phyloP scores from a whole-genome alignment of 345 rosid species.

The Sisymbrium irio region DNA sequence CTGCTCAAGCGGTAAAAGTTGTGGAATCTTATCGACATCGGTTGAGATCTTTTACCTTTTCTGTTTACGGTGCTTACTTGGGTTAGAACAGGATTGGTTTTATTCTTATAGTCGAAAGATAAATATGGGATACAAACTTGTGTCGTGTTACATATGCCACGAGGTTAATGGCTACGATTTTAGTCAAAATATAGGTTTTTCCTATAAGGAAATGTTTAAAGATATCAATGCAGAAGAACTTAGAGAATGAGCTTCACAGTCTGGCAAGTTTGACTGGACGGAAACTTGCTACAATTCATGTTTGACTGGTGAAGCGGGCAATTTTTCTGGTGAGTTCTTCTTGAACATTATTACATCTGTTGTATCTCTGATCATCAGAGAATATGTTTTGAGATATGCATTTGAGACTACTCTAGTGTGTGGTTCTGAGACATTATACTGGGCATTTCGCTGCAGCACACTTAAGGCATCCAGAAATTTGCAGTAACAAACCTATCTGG shows the following conservation, averaged over 20 bases:
- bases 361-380: constrained; percentile 7
- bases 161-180: neutral
- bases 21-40: neutral
- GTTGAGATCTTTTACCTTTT: neutral
- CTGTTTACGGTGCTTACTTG: neutral
- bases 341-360: neutral
- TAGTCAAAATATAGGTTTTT: neutral
- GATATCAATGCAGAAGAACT: constrained; percentile 6
- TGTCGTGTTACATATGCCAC: constrained; percentile 8
- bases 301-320: constrained; percentile 7
- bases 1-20: neutral
- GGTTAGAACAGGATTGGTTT: neutral
- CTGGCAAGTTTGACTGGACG: constrained; percentile 8
- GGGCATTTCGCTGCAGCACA: neutral
- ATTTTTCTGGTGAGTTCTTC: constrained; percentile 17
- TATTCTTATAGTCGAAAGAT: neutral
- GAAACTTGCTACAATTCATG: neutral
- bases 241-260: constrained; percentile 16
- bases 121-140: neutral
- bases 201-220: neutral
- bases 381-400: neutral
- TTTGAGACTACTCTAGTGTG: neutral
- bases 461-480: neutral
- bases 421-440: neutral
- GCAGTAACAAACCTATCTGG: neutral